Percentiles rank a stretch among this genome's conserved stretches.
phyloP scores from a whole-genome alignment of 1,139 yeast genomes.

The Kodamaea suecica region DNA sequence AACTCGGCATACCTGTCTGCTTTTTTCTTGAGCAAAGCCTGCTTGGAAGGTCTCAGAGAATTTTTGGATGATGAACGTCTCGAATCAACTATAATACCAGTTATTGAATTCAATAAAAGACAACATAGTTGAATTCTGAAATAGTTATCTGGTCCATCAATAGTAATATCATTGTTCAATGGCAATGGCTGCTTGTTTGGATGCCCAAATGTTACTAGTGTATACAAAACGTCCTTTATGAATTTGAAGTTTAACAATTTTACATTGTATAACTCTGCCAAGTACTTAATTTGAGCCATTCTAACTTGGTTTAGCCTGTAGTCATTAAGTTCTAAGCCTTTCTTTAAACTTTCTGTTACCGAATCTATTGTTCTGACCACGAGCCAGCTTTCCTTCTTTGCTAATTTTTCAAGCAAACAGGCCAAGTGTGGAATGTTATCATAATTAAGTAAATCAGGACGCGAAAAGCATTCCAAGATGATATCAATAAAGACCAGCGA shows the following conservation, averaged over 20 bases:
- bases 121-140: constrained; percentile 63
- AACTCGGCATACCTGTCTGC: constrained; percentile 20
- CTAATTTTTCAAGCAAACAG: constrained; percentile 38
- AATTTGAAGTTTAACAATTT: constrained; percentile 47
- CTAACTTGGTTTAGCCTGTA: constrained; percentile 60
- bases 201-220: constrained; percentile 67
- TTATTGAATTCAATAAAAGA: constrained; percentile 21
- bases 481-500: constrained; percentile 16
- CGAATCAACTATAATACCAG: constrained; percentile 3
- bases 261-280: constrained; percentile 56
- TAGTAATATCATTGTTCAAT: constrained; percentile 29
- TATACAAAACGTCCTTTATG: constrained; percentile 54
- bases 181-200: constrained; percentile 60
- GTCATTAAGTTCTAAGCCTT: constrained; percentile 67
- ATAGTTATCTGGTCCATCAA: constrained; percentile 67
- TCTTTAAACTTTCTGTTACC: constrained; percentile 57
- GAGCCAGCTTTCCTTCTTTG: constrained; percentile 36
- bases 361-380: constrained; percentile 55
- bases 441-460: constrained; percentile 61
- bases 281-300: constrained; percentile 57
- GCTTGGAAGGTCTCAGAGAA: too few relatives aligned
- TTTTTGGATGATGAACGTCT: too few relatives aligned
- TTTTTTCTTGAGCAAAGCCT: constrained; percentile 12
- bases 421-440: constrained; percentile 55
- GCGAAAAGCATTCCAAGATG: constrained; percentile 52